Conservation (phyloP, 2,329 filamentous ascomycete genomes). For the Venturiaceae sp. region DNA sequence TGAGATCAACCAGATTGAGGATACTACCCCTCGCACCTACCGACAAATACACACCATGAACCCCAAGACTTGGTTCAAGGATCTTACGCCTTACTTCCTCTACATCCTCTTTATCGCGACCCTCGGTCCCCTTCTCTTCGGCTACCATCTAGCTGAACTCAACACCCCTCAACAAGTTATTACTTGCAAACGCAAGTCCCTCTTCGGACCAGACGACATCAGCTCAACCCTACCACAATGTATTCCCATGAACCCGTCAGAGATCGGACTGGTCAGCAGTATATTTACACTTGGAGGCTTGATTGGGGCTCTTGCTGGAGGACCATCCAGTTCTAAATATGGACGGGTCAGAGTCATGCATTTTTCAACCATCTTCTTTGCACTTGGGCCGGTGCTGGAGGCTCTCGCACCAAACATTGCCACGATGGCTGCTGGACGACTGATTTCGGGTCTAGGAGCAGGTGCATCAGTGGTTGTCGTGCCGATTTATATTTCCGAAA, state of each 20-base stretch:
- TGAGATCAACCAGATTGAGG: background rate
- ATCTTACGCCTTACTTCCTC: constrained; percentile 66
- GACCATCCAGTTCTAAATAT: constrained; percentile 65
- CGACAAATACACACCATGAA: constrained; percentile 21
- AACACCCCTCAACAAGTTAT: constrained; percentile 93
- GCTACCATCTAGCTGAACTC: constrained; percentile 83
- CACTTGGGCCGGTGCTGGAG: constrained; percentile 66
- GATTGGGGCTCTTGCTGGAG: constrained; percentile 68
- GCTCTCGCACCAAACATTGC: constrained; percentile 59
- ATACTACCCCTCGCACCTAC: constrained; percentile 8
- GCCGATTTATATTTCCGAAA: constrained; percentile 88
- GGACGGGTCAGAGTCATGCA: constrained; percentile 72
- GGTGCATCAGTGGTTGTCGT: constrained; percentile 88
- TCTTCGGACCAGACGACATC: constrained; percentile 16
- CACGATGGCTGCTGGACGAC: constrained; percentile 61
- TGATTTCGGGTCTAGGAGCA: constrained; percentile 74
- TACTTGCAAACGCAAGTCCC: constrained; percentile 61
- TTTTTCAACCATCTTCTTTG: constrained; percentile 65
- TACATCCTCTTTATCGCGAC: constrained; percentile 68
- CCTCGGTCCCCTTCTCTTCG: constrained; percentile 84
- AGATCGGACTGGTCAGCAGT: constrained; percentile 80
- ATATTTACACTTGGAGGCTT: constrained; percentile 88
- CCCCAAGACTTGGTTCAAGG: constrained; percentile 28
- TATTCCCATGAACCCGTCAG: constrained; percentile 73
- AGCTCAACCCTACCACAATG: constrained; percentile 54